A percentile compares a stretch with the other conserved stretches of the same genome.
Evolutionary conservation across 345 rosid genomes (phyloP).

Genomic region (Pelargonium nanum): DNA sequence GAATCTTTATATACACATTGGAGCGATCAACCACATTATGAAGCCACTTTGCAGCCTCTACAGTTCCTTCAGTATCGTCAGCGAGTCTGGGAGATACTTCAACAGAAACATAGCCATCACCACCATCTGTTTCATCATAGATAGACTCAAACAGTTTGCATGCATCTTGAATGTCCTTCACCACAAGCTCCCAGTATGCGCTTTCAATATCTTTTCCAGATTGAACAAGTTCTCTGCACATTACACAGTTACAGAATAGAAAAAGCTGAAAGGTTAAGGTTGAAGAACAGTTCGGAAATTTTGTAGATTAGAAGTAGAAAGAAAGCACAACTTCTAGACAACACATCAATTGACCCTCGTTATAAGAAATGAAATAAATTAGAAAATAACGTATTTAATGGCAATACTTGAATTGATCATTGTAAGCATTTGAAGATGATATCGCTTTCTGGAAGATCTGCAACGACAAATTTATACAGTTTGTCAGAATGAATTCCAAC

Average conservation of each 20-base stretch:
- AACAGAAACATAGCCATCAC: constrained; percentile 92
- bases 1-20: constrained; percentile 93
- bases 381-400: not conserved
- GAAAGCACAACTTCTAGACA: not conserved
- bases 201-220: constrained; percentile 83
- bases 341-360: too few relatives aligned
- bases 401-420: constrained; percentile 81
- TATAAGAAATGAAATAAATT: constrained; percentile 1
- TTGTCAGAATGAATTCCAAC: constrained; percentile 1
- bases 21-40: constrained; percentile 70
- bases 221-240: constrained; percentile 69
- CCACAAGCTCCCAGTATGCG: constrained; percentile 95
- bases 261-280: not conserved
- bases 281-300: too few relatives aligned
- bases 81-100: constrained; percentile 97
- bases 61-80: constrained; percentile 76
- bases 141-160: constrained; percentile 92
- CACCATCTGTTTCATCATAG: constrained; percentile 82
- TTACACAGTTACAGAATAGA: constrained; percentile 7
- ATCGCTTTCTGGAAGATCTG: constrained; percentile 99
- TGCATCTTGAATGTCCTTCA: constrained; percentile 96
- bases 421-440: constrained; percentile 89
- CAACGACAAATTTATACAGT: constrained; percentile 14
- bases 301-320: too few relatives aligned
- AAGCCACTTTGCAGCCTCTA: constrained; percentile 86